Percentiles rank a stretch among this genome's conserved stretches.
Conservation (phyloP, 108 stramenopile genomes). For the Nannochloropsis oceanica region DNA sequence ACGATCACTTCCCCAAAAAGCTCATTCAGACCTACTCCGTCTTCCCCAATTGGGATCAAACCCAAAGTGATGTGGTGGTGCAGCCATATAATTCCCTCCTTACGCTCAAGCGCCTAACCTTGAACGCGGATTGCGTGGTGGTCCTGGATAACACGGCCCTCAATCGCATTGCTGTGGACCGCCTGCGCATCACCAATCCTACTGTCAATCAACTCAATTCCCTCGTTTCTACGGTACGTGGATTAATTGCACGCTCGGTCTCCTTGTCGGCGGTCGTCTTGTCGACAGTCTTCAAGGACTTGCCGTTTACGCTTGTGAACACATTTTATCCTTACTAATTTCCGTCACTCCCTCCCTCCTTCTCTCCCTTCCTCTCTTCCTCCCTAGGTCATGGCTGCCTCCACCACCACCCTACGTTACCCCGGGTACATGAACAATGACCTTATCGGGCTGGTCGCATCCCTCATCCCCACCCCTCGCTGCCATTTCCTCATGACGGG, state of each 20-base stretch:
- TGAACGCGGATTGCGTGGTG: slow-evolving; percentile 87
- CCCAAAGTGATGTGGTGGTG: slow-evolving; percentile 89
- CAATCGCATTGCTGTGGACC: slow-evolving; percentile 76
- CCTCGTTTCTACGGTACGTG: neutral
- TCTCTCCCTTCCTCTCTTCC: slow-evolving; percentile 6
- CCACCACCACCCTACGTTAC: slow-evolving; percentile 92
- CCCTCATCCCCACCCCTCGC: slow-evolving; percentile 91
- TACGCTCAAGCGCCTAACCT: slow-evolving; percentile 79
- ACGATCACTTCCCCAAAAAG: slow-evolving; percentile 99
- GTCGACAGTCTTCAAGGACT: too few species aligned
- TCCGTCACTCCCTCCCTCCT: neutral
- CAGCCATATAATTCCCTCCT: slow-evolving; percentile 96
- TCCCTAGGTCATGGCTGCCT: slow-evolving; percentile 93
- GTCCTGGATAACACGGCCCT: slow-evolving; percentile 37
- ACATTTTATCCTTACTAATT: neutral
- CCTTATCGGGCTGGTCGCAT: slow-evolving; percentile 84
- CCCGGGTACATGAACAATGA: slow-evolving; percentile 99
- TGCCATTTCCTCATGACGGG: slow-evolving; percentile 99
- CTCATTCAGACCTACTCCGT: slow-evolving; percentile 94
- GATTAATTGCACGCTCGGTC: too few species aligned
- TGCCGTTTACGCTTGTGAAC: neutral
- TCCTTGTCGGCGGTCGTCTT: too few species aligned
- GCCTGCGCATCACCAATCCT: slow-evolving; percentile 73
- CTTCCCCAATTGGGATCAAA: slow-evolving; percentile 84
- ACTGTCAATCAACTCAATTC: slow-evolving; percentile 88